Conservation (phyloP, 148 eudicot species). For the Rhododendron ovatum region DNA sequence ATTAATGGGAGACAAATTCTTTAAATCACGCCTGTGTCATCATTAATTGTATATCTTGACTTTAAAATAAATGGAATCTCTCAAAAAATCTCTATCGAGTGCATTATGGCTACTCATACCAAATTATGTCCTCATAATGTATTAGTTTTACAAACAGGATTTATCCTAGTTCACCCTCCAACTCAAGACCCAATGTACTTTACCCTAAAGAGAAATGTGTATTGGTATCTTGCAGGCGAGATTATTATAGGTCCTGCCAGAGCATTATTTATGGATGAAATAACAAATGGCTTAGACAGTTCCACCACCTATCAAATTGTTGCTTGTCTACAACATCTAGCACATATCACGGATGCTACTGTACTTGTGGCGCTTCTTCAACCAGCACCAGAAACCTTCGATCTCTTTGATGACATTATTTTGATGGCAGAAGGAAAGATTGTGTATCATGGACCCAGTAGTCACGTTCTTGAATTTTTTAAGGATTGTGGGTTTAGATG, state of each 20-base stretch:
- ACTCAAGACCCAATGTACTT: too few species aligned
- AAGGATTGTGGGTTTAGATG: not conserved
- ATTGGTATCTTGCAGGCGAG: constrained; percentile 47
- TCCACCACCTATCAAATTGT: constrained; percentile 76
- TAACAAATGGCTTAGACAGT: constrained; percentile 27
- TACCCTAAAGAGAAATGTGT: not conserved
- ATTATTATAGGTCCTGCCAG: constrained; percentile 80
- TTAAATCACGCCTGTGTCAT: not conserved
- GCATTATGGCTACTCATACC: not conserved
- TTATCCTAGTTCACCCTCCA: not conserved
- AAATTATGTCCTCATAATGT: not conserved
- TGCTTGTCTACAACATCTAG: constrained; percentile 58
- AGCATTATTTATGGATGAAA: constrained; percentile 81
- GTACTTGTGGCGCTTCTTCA: constrained; percentile 73
- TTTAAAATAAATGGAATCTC: not conserved
- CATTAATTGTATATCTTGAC: not conserved
- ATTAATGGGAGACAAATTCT: not conserved
- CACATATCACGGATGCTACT: constrained; percentile 62
- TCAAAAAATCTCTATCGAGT: not conserved
- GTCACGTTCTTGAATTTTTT: constrained; percentile 35
- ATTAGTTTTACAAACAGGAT: too few species aligned
- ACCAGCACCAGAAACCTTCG: constrained; percentile 67
- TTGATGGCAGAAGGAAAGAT: constrained; percentile 51
- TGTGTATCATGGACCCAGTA: constrained; percentile 66
- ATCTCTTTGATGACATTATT: not conserved